Evolutionary conservation across 306 rosid species (phyloP), one percentile per base, ranked within the genome.

Genomic region (Vicia villosa): DNA sequence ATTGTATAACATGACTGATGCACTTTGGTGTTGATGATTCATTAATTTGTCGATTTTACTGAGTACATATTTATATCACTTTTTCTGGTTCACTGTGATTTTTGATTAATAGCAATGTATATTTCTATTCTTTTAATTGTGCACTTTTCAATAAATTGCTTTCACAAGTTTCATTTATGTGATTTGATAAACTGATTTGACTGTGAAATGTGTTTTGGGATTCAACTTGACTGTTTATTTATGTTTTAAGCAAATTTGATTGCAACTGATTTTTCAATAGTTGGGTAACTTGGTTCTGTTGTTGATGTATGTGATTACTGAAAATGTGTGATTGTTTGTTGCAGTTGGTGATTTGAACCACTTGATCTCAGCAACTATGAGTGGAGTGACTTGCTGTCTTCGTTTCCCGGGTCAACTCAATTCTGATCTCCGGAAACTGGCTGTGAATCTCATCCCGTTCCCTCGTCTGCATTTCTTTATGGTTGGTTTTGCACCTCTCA

Each of bases 281-380:
- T 37, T 73, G 22, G 30, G 32, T 76, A 56, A 24, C 64, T 24
- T 43, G n/a, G 43, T 64, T 34, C 24, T 43, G 12, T 51, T 50
- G 36, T 1, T 34, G 5, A 21, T 34, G 40, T 20, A 17, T 19
- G 20, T 34, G 5, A 62, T 62, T 26, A 15, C 57, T 74, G 26
- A 69, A 19, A 22, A 14, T 74, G 61, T 40, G 4, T 40, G 13
- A 38, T 65, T 40, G 51, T 50, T 47, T 54, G 68, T 72, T 78
- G 74, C 83, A 84, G 88, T 84, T 75, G 88, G 88, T 42, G 85
- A 84, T 71, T 73, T 81, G 77, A 81, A 84, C 75, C 88, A 81
- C 72, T 57, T 81, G 69, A 84, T 84, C n/a, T 84, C 88, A 8
- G 88, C 88, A 10, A 84, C 88, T 68, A 83, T 83, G 87, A 83